These are phyloP conservation scores for Myxozyma sirexii DNA, from an alignment of 805 yeast genomes.

Conservation along the genomic window DNA sequence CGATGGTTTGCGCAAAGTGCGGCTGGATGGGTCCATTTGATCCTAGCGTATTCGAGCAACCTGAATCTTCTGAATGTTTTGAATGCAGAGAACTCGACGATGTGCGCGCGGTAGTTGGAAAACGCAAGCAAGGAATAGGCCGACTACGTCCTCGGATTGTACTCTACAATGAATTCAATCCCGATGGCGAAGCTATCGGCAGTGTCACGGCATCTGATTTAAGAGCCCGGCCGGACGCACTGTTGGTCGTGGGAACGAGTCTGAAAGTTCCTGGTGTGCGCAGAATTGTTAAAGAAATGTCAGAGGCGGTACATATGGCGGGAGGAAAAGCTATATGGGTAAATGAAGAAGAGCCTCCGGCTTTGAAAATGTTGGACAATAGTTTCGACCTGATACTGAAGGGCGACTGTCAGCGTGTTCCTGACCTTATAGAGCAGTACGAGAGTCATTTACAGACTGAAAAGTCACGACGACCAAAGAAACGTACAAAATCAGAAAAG, in stretches of 20 bases:
- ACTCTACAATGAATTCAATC: constrained; percentile 74
- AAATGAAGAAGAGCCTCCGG: constrained; percentile 50
- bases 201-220: constrained; percentile 70
- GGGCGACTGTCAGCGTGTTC: constrained; percentile 67
- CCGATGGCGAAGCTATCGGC: constrained; percentile 87
- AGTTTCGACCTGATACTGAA: constrained; percentile 59
- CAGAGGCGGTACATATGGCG: constrained; percentile 57
- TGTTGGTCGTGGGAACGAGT: constrained; percentile 82
- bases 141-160: constrained; percentile 66
- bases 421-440: constrained; percentile 39
- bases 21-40: constrained; percentile 57
- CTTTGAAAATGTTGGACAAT: constrained; percentile 51
- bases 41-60: constrained; percentile 51
- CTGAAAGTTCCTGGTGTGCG: constrained; percentile 77
- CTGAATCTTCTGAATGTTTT: constrained; percentile 57
- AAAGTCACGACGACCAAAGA: neutral
- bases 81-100: constrained; percentile 63
- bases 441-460: neutral
- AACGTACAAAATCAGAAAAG: neutral
- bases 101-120: constrained; percentile 60
- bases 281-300: constrained; percentile 61
- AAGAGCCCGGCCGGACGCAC: constrained; percentile 68
- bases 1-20: constrained; percentile 79
- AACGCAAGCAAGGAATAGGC: constrained; percentile 66
- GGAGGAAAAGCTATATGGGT: constrained; percentile 66